Evolutionary conservation across 176 grass and related monocot species (phyloP), one percentile per base, ranked within the genome.

Genomic region (Aechmea fasciata): DNA sequence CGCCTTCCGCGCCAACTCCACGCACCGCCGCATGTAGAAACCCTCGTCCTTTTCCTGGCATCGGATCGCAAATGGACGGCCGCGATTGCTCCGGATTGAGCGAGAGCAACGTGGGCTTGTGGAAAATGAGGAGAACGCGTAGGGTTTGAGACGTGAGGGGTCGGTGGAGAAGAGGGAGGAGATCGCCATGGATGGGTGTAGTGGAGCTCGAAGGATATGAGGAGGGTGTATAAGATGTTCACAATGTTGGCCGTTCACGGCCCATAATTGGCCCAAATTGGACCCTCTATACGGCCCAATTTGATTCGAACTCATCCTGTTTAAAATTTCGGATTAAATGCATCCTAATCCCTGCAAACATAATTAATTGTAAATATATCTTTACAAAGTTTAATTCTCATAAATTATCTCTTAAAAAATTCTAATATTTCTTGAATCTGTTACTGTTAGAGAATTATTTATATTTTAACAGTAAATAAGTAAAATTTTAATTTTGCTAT

Each of bases 1-100:
- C 11, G 94, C 94, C 49, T 77, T 92, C 52, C 79, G 83, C 20
- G 86, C 86, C 74, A 97, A 77, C 68, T 90, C 89, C 65, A 97
- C 86, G 68, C 86, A 92, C 7, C 82, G 75, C 9, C 84, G 74
- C 11, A 97, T 90, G 86, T 92, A 97, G 74, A 68, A 91, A 19
- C 11, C 71, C 62, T 90, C 89, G 19, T 81, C 77, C 49, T n/a
- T 55, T 14, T 49, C 71, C 84, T 79, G 68, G 74, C 93, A 92
- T 17, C 73, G 73, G 55, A 82, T 64, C 14, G n/a, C 19, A 15
- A 24, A 28, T 0, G 74, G 25, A 22, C 63, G 2, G 17, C 75
- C 28, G 6, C 53, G 65, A 2, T 13, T 13, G n/a, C 33, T 13
- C 11, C n/a, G 15, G 13, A 14, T 10, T 0, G 29, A 28, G 73